These are phyloP conservation scores for Aspergillus fijiensis DNA, from an alignment of 2,329 filamentous ascomycete species.

Conservation along the genomic window DNA sequence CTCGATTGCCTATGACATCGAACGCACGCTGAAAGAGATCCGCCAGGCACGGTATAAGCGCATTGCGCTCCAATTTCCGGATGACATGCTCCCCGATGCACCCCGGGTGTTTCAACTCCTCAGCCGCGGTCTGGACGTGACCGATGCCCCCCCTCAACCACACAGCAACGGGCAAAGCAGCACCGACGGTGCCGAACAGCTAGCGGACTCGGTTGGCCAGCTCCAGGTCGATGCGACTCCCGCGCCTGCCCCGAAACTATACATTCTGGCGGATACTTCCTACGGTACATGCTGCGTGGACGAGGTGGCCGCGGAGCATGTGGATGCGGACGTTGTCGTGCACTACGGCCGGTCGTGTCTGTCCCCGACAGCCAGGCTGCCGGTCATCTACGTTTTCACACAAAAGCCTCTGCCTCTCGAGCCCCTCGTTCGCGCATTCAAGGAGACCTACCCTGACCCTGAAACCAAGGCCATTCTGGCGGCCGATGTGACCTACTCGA, in stretches of 20 bases:
- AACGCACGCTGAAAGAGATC: constrained; percentile 75
- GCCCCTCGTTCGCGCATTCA: constrained; percentile 61
- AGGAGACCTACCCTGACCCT: constrained; percentile 65
- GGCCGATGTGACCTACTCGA: constrained; percentile 84
- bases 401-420: constrained; percentile 65
- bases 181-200: constrained; percentile 7
- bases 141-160: constrained; percentile 18
- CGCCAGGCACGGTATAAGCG: constrained; percentile 67
- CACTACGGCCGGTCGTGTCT: constrained; percentile 93
- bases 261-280: constrained; percentile 90
- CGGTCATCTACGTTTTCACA: constrained; percentile 90
- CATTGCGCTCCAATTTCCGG: constrained; percentile 92
- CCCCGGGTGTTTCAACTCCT: constrained; percentile 73
- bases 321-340: constrained; percentile 83
- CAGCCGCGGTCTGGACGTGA: constrained; percentile 49
- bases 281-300: constrained; percentile 98
- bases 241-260: constrained; percentile 54
- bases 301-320: constrained; percentile 92
- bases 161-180: constrained; percentile 12
- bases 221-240: constrained; percentile 25
- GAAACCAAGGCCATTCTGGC: constrained; percentile 70
- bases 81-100: constrained; percentile 85
- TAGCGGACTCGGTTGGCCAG: constrained; percentile 29
- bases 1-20: constrained; percentile 76
- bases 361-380: constrained; percentile 81